Evolutionary conservation across 2,329 filamentous ascomycete species (phyloP).

Genomic region (Sphaerulina musiva): DNA sequence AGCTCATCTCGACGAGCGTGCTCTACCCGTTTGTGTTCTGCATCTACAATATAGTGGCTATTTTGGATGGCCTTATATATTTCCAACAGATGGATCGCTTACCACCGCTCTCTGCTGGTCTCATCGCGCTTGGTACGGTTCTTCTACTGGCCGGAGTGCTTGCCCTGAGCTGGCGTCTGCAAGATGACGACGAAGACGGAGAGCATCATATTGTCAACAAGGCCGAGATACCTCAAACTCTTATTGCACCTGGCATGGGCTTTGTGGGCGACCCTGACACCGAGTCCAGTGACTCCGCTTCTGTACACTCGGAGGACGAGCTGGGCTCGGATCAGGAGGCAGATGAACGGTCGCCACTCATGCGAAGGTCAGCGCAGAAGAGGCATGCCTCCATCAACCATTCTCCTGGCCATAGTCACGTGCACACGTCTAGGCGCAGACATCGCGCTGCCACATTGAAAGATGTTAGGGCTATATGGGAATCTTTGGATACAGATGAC

Average conservation of each 20-base stretch:
- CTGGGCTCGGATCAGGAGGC: conserved; percentile 15
- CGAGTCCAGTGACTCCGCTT: conserved; percentile 24
- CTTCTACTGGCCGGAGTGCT: conserved; percentile 83
- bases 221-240: conserved; percentile 50
- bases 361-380: conserved; percentile 17
- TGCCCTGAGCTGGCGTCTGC: conserved; percentile 86
- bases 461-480: conserved; percentile 32
- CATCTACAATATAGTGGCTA: conserved; percentile 98
- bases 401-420: conserved; percentile 10
- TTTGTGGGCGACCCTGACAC: conserved; percentile 34
- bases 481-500: conserved; percentile 26
- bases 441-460: conserved; percentile 31
- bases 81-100: conserved; percentile 83
- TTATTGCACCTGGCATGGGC: conserved; percentile 74
- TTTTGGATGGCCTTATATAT: conserved; percentile 93
- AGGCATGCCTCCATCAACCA: conserved; percentile 16
- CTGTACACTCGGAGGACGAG: conserved; percentile 23
- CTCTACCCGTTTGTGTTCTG: conserved; percentile 97
- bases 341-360: conserved; percentile 21
- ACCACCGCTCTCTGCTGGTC: conserved; percentile 64
- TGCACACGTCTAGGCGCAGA: conserved; percentile 20
- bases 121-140: conserved; percentile 79
- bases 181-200: conserved; percentile 58
- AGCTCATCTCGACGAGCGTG: conserved; percentile 89
- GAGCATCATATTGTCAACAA: conserved; percentile 39